Evolutionary conservation across 1,284 basidiomycete genomes (phyloP).

Genomic region (Ustilago lituana): DNA sequence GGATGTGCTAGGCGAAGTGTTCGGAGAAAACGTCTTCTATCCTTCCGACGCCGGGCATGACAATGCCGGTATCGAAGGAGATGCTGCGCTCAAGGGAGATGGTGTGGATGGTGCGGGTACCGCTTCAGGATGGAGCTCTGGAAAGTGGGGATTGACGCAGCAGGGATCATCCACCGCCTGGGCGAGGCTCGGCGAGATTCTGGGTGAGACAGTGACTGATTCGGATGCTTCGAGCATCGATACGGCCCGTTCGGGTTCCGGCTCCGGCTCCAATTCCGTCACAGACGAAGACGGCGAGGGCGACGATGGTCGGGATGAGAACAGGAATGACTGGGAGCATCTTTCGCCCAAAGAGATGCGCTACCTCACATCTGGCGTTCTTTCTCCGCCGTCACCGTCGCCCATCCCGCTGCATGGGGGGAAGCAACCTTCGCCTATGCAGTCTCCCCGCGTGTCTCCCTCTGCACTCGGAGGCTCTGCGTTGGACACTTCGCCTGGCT

Average conservation of each 20-base stretch:
- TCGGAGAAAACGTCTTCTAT: constrained; percentile 59
- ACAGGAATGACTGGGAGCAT: constrained; percentile 63
- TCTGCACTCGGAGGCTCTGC: constrained; percentile 17
- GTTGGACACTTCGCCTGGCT: constrained; percentile 30
- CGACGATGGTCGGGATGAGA: constrained; percentile 41
- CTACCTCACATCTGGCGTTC: constrained; percentile 43
- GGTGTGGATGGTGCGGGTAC: constrained; percentile 10
- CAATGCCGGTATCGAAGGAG: constrained; percentile 2
- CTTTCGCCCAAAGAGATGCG: constrained; percentile 64
- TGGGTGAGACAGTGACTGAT: constrained; percentile 43
- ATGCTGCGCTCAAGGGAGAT: background rate
- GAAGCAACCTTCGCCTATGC: constrained; percentile 32
- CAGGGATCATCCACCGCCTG: constrained; percentile 57
- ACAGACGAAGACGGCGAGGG: constrained; percentile 21
- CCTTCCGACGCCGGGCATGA: constrained; percentile 20
- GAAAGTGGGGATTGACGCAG: constrained; percentile 58
- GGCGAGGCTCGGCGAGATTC: constrained; percentile 59
- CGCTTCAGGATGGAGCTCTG: constrained; percentile 48
- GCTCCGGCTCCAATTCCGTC: background rate
- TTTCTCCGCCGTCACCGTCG: constrained; percentile 38
- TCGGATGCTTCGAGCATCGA: constrained; percentile 20
- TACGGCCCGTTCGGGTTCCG: constrained; percentile 6
- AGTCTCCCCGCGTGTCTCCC: constrained; percentile 10
- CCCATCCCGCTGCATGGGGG: constrained; percentile 32
- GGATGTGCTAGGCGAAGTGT: constrained; percentile 71